Base-by-base conservation (phyloP, 2,329 filamentous ascomycete genomes). In the Trichoderma guizhouense region DNA sequence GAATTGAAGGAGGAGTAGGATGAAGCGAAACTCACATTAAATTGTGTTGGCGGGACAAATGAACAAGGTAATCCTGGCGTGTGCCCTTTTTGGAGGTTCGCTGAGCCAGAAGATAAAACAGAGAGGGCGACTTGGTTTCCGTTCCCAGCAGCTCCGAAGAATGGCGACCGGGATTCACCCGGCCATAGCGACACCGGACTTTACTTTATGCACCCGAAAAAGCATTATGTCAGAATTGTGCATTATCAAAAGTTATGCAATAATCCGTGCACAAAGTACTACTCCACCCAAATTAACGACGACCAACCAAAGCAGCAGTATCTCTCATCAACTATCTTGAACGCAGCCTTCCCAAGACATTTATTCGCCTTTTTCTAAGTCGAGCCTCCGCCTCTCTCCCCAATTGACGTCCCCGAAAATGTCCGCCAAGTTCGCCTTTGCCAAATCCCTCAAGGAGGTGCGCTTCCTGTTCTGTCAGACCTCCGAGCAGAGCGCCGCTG, bases 391-490 rank as follows among this genome's bases (percentile, higher is more conserved):
- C 39, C 18, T 43, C 36, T 18, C 34, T 3, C 15, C 36, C 7
- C 24, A 3, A 55, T n/a, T 36, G n/a, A 26, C 28, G 21, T 9
- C 26, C 18, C 24, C 11, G 8, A 86, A 77, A 76, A 98, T 98
- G 96, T 93, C 94, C 77, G 87, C 88, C 84, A 97, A 96, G 88
- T 98, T 97, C 86, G 93, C 91, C 78, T 99, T 99, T 85, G 89
- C 90, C 77, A 92, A 94, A 83, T 86, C 90, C 76, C 88, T 99
- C 82, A 97, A 94, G 88, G 96, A 99, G 88, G 88, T 99, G 82
- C 93, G 96, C 81, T 99, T 99, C 86, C 88, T 97, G 79, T 95
- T 98, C 86, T 98, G 96, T 87, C 95, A 98, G 85, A 95, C 93
- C 68, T 93, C 92, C 76, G 92, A 97, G 81, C 91, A 94, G 81